Evolutionary conservation across 2,329 filamentous ascomycete species (phyloP), one percentile per base, ranked within the genome.

Genomic region (Stagonosporopsis chrysanthemi): DNA sequence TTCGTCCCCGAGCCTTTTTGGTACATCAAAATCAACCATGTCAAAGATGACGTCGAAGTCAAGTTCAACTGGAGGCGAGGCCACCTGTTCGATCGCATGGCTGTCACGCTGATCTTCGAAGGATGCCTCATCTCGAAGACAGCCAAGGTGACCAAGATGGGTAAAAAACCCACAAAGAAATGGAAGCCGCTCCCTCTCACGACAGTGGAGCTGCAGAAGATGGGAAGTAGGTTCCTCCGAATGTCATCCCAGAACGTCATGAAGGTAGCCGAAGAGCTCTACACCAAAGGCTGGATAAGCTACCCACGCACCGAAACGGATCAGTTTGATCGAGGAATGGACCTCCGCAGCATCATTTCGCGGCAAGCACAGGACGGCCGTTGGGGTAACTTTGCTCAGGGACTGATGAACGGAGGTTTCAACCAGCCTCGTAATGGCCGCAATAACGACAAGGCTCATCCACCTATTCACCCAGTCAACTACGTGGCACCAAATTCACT

Each of bases 291-390:
- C 0, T 98, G 93, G 78, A 97, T 99, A 77, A 97, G 93, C 76
- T 99, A 99, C 76, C 95, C 95, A 1, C 88, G 95, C 77, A 99
- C 95, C 0, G 95, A 99, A 76, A 99, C 95, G 0, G 95, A 99
- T 75, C 90, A 94, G 29, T 99, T 98, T 71, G 93, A 97, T 70
- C 87, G 86, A 68, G 94, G 85, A 4, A 97, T 98, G 80, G 89
- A 98, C 72, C 82, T 99, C 19, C 86, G 85, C 61, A 85, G 83
- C 22, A 80, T 99, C 8, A 85, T 97, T 17, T 86, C 91, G 68
- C 97, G 96, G 71, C 95, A 99, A 75, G 87, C 86, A 1, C 87
- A 88, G 56, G 91, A 92, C 70, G 79, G 80, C 39, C 79, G 83
- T 61, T 99, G 94, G 95, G 92, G 92, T 0, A 73, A 79, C 19